phyloP scores from a whole-genome alignment of 2,329 filamentous ascomycete genomes.

The Pseudogymnoascus sp. region DNA sequence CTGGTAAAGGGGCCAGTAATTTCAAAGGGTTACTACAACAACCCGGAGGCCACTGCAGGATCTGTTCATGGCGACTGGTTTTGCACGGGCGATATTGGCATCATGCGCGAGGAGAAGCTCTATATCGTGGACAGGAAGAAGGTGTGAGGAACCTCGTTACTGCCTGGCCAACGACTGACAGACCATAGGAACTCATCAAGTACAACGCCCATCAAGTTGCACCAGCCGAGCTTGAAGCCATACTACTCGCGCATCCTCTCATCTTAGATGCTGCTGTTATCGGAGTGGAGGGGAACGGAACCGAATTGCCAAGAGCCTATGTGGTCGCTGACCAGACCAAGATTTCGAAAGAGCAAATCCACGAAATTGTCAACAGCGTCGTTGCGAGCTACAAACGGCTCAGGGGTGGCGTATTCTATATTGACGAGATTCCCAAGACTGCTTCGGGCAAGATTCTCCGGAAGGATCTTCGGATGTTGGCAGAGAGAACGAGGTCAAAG shows the following conservation, averaged over 20 bases:
- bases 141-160: slow-evolving; percentile 13
- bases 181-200: slow-evolving; percentile 38
- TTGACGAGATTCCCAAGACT: neutral
- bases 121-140: slow-evolving; percentile 66
- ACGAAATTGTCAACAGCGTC: slow-evolving; percentile 23
- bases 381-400: neutral
- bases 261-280: slow-evolving; percentile 55
- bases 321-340: slow-evolving; percentile 27
- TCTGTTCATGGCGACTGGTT: slow-evolving; percentile 27
- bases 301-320: slow-evolving; percentile 36
- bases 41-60: slow-evolving; percentile 30
- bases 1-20: slow-evolving; percentile 64
- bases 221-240: slow-evolving; percentile 35
- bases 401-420: neutral
- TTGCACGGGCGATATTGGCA: neutral
- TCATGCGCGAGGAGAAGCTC: slow-evolving; percentile 38
- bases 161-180: neutral
- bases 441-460: slow-evolving; percentile 10
- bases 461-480: slow-evolving; percentile 28
- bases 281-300: slow-evolving; percentile 37
- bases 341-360: slow-evolving; percentile 26
- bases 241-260: slow-evolving; percentile 26
- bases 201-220: slow-evolving; percentile 37
- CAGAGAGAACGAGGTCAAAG: slow-evolving; percentile 3
- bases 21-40: slow-evolving; percentile 71